Evolutionary conservation across 352 stramenopile species (phyloP), one percentile per base, ranked within the genome.

Genomic region (Phytophthora citricola): DNA sequence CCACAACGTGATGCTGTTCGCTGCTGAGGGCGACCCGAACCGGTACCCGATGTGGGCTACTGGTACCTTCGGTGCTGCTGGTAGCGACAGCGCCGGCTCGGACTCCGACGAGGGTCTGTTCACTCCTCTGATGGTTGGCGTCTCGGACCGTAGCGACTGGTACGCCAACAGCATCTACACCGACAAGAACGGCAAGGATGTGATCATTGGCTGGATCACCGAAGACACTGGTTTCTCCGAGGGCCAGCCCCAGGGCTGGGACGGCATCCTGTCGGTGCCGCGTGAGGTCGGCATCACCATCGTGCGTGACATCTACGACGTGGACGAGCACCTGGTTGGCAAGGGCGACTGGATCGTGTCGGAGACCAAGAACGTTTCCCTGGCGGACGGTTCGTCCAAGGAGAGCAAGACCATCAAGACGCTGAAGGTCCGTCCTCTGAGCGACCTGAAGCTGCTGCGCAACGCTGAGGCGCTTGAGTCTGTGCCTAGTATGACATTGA

Each of bases 151-250:
- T 44, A 86, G 77, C 38, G 69, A 87, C 63, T 91, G 82, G 82
- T 91, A 91, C 59, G 82, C 82, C 41, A 89, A 88, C 69, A 81
- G 64, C 51, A 79, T 89, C 47, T 86, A 88, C 76, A 85, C 78
- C 11, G 76, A 91, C 69, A 74, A 82, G 26, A 63, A 79, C 49
- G 71, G 71, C 61, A 88, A 87, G 73, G 20, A 83, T 20, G 76
- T 91, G 9, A 47, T 91, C 17, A 79, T 86, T 46, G 82, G 79
- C 20, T 91, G 82, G 82, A 89, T 91, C 58, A 74, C 61, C 1
- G 82, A 91, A 53, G 70, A 87, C 69, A 91, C 81, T 27, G 66
- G 63, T 38, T 89, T 78, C 58, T 54, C 58, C 9, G 53, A 61
- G 5, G 72, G 58, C 20, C 82, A 91, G 48, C 80, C 81, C 12